Evolutionary conservation across 306 rosid species (phyloP).

Genomic region (Prunus persica): DNA sequence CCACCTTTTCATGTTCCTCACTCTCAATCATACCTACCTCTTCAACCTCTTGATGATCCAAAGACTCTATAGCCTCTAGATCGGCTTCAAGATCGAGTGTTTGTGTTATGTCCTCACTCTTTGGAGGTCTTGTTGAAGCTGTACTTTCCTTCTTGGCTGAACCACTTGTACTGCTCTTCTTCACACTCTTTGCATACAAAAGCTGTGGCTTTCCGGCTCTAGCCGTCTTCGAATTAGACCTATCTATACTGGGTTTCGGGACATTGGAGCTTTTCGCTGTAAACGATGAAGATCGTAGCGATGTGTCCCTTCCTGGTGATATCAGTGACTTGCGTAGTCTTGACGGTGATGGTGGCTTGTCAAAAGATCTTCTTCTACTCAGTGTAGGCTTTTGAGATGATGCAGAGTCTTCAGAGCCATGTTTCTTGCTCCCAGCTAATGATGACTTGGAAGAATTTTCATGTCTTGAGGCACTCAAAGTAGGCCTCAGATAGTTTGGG

Average conservation of each 20-base stretch:
- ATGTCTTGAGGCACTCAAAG: conserved; percentile 46
- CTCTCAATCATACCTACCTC: conserved; percentile 6
- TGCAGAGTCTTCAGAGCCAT: conserved; percentile 8
- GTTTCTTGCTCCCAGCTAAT: conserved; percentile 21
- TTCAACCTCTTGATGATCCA: conserved; percentile 17
- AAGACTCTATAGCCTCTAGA: conserved; percentile 22
- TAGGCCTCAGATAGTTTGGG: conserved; percentile 71
- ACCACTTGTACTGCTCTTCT: conserved; percentile 20
- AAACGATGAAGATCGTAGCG: conserved; percentile 12
- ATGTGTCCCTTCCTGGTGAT: conserved; percentile 48
- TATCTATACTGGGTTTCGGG: neutral
- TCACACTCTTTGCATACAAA: conserved; percentile 12
- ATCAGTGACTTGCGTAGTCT: conserved; percentile 39
- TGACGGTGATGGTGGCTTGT: conserved; percentile 59
- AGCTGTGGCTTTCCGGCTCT: conserved; percentile 27
- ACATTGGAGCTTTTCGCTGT: conserved; percentile 22
- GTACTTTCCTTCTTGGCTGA: conserved; percentile 32
- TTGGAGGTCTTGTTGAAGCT: conserved; percentile 15
- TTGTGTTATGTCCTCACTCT: neutral
- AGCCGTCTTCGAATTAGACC: conserved; percentile 13
- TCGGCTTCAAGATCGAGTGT: conserved; percentile 10
- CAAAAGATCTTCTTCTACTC: conserved; percentile 82
- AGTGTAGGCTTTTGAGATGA: conserved; percentile 22
- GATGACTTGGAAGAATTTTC: conserved; percentile 29
- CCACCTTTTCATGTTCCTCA: neutral